Evolutionary conservation across 2,329 filamentous ascomycete genomes (phyloP).

Genomic region (Ophiognomonia clavigignenti-juglandacearum): DNA sequence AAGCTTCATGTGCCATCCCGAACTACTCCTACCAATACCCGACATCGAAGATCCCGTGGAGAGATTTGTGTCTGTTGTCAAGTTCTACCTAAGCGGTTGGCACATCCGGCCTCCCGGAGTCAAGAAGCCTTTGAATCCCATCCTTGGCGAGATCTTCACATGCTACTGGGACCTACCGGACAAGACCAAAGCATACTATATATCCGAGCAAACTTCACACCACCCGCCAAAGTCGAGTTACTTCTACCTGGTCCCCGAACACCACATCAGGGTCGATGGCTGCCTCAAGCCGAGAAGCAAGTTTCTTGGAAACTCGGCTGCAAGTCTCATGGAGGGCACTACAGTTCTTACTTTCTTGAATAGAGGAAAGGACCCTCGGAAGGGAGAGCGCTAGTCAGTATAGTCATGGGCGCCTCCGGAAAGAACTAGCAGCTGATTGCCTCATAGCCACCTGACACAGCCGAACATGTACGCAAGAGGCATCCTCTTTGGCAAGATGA

Average conservation of each 20-base stretch:
- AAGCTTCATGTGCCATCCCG: slow-evolving; percentile 99
- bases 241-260: slow-evolving; percentile 95
- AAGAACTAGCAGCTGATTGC: slow-evolving; percentile 13
- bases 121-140: slow-evolving; percentile 96
- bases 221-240: slow-evolving; percentile 98
- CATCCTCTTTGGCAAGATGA: slow-evolving; percentile 98
- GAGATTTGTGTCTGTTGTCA: slow-evolving; percentile 91
- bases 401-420: slow-evolving; percentile 32
- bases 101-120: slow-evolving; percentile 97
- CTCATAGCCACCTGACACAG: slow-evolving; percentile 76
- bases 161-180: slow-evolving; percentile 94
- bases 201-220: slow-evolving; percentile 95
- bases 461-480: slow-evolving; percentile 99
- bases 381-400: slow-evolving; percentile 76
- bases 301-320: slow-evolving; percentile 94
- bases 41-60: slow-evolving; percentile 82
- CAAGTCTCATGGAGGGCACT: slow-evolving; percentile 96
- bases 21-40: slow-evolving; percentile 86
- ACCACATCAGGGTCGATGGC: slow-evolving; percentile 91
- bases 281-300: slow-evolving; percentile 91
- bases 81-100: slow-evolving; percentile 98
- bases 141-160: slow-evolving; percentile 89
- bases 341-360: slow-evolving; percentile 82
- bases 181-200: slow-evolving; percentile 85
- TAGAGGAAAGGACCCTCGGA: slow-evolving; percentile 58